phyloP scores from a whole-genome alignment of 768 basidiomycete genomes.

The Candolleomyces aberdarensis region DNA sequence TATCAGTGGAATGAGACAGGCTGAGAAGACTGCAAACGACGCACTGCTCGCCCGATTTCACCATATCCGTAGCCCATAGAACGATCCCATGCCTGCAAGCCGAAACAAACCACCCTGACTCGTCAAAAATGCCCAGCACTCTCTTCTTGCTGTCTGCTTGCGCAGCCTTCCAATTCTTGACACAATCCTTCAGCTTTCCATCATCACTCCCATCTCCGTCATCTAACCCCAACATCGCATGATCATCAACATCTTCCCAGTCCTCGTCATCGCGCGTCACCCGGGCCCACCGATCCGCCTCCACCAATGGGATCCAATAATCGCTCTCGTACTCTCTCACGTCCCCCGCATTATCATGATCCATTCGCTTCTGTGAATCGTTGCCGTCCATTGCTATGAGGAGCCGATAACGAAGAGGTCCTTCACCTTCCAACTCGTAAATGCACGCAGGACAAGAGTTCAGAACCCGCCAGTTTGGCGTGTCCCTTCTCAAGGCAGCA shows the following conservation, averaged over 20 bases:
- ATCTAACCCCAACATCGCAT: not conserved
- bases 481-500: conserved; percentile 1
- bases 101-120: conserved; percentile 25
- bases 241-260: not conserved
- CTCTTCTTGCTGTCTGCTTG: conserved; percentile 10
- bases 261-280: not conserved
- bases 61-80: conserved; percentile 21
- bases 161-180: not conserved
- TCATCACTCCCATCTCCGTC: not conserved
- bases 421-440: conserved; percentile 20
- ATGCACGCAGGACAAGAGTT: conserved; percentile 14
- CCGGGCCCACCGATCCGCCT: not conserved
- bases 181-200: not conserved
- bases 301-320: not conserved
- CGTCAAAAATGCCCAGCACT: conserved; percentile 29
- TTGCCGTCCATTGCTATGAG: conserved; percentile 26
- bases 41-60: conserved; percentile 15
- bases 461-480: conserved; percentile 9
- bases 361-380: conserved; percentile 19
- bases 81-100: conserved; percentile 27
- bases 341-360: not conserved
- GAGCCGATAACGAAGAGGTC: conserved; percentile 15
- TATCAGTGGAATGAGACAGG: conserved; percentile 10
- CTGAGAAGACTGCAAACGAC: conserved; percentile 1
- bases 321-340: not conserved